These are phyloP conservation scores for Exophiala mesophila DNA, from an alignment of 2,329 filamentous ascomycete species.

Conservation along the genomic window DNA sequence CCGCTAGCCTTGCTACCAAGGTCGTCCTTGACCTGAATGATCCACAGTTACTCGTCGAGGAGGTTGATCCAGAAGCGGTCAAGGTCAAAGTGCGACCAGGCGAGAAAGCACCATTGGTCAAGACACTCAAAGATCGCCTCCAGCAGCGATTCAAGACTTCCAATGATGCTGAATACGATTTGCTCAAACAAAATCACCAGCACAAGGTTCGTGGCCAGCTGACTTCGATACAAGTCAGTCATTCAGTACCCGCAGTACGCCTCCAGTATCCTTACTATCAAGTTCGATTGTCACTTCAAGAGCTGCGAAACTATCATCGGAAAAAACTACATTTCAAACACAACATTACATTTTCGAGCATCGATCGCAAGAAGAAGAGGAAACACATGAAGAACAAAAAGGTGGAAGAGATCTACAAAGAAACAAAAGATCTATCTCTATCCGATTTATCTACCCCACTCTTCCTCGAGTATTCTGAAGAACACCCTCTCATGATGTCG, in stretches of 20 bases:
- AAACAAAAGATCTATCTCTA: slow-evolving; percentile 76
- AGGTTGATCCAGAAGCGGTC: slow-evolving; percentile 63
- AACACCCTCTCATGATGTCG: slow-evolving; percentile 83
- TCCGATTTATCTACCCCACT: slow-evolving; percentile 84
- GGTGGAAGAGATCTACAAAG: slow-evolving; percentile 70
- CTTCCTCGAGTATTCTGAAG: slow-evolving; percentile 92
- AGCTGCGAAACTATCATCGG: slow-evolving; percentile 79
- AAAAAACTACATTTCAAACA: slow-evolving; percentile 67
- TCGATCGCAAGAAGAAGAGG: slow-evolving; percentile 64
- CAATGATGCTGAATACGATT: slow-evolving; percentile 92
- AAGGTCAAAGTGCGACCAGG: slow-evolving; percentile 35
- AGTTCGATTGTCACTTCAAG: slow-evolving; percentile 66
- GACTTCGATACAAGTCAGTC: slow-evolving; percentile 86
- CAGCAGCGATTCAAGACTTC: slow-evolving; percentile 87
- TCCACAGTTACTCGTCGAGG: slow-evolving; percentile 77
- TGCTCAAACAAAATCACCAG: slow-evolving; percentile 93
- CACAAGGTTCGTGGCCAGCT: slow-evolving; percentile 92
- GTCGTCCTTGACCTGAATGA: slow-evolving; percentile 85
- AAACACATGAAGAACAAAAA: slow-evolving; percentile 78
- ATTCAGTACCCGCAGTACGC: slow-evolving; percentile 85
- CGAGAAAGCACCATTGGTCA: slow-evolving; percentile 54
- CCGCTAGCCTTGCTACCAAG: slow-evolving; percentile 67
- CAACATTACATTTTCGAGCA: slow-evolving; percentile 66
- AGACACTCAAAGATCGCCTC: slow-evolving; percentile 51
- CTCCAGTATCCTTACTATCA: slow-evolving; percentile 96